phyloP scores from a whole-genome alignment of 2,329 filamentous ascomycete genomes.

The Paecilomyces sp. region DNA sequence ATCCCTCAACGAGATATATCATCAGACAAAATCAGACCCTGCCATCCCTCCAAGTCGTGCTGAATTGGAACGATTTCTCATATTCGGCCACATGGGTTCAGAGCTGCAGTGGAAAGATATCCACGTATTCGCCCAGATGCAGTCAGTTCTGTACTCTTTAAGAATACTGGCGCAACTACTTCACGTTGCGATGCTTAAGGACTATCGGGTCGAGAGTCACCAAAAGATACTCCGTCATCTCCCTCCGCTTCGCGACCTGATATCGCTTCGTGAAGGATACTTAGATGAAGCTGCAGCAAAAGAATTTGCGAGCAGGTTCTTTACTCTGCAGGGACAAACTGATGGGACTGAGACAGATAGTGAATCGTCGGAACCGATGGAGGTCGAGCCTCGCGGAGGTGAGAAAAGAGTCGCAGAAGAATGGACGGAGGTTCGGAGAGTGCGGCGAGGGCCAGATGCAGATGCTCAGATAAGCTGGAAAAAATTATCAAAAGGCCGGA shows the following conservation, averaged over 20 bases:
- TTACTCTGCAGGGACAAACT: not conserved
- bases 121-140: constrained; percentile 56
- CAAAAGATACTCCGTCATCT: constrained; percentile 15
- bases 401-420: not conserved
- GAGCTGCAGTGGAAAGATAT: constrained; percentile 50
- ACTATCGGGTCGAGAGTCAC: constrained; percentile 1
- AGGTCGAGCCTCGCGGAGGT: not conserved
- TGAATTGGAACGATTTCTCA: constrained; percentile 21
- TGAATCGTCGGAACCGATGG: not conserved
- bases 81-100: constrained; percentile 21
- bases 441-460: not conserved
- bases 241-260: constrained; percentile 21
- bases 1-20: constrained; percentile 23
- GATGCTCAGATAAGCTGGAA: not conserved
- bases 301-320: not conserved
- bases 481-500: not conserved
- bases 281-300: not conserved
- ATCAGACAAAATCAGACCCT: constrained; percentile 5
- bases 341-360: not conserved
- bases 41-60: constrained; percentile 9
- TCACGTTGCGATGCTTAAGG: constrained; percentile 6
- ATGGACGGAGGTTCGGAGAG: not conserved
- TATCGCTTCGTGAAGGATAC: constrained; percentile 17
- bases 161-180: constrained; percentile 52
- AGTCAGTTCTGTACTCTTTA: constrained; percentile 56